phyloP scores from a whole-genome alignment of 371 early-diverging fungal genomes.

The Globomyces sp. region DNA sequence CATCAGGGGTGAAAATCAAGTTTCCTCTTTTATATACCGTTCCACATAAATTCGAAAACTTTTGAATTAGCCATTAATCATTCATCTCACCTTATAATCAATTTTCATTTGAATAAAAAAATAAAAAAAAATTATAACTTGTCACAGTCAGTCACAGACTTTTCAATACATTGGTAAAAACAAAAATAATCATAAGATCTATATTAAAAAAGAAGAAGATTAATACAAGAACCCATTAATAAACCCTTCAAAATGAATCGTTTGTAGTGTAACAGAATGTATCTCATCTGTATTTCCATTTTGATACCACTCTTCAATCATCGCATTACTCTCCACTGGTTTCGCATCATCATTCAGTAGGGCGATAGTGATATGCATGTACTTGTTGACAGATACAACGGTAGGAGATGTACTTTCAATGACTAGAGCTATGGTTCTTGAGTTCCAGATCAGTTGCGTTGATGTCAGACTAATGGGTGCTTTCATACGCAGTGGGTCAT shows the following conservation, averaged over 20 bases:
- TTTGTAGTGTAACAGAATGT: not conserved
- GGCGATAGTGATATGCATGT: constrained; percentile 40
- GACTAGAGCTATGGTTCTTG: constrained; percentile 30
- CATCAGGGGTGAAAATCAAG: constrained; percentile 92
- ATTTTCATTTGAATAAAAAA: constrained; percentile 5
- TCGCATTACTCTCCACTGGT: constrained; percentile 31
- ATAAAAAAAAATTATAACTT: not conserved
- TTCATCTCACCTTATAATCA: not conserved
- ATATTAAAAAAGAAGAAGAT: not conserved
- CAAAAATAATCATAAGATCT: no score
- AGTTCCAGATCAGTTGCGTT: constrained; percentile 35
- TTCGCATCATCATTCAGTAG: constrained; percentile 27
- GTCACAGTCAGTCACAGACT: no score
- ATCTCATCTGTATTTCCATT: not conserved
- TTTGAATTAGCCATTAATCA: not conserved
- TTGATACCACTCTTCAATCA: constrained; percentile 20
- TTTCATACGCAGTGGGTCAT: constrained; percentile 2
- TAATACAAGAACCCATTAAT: constrained; percentile 7
- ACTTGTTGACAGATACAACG: constrained; percentile 20
- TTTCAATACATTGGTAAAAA: no score
- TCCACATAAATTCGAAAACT: constrained; percentile 93
- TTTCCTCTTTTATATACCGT: constrained; percentile 95
- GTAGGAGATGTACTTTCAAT: constrained; percentile 18
- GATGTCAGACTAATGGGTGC: not conserved
- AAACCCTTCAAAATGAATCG: not conserved